These are phyloP conservation scores for Aureobasidium sp. DNA, from an alignment of 2,329 filamentous ascomycete species.

Conservation along the genomic window DNA sequence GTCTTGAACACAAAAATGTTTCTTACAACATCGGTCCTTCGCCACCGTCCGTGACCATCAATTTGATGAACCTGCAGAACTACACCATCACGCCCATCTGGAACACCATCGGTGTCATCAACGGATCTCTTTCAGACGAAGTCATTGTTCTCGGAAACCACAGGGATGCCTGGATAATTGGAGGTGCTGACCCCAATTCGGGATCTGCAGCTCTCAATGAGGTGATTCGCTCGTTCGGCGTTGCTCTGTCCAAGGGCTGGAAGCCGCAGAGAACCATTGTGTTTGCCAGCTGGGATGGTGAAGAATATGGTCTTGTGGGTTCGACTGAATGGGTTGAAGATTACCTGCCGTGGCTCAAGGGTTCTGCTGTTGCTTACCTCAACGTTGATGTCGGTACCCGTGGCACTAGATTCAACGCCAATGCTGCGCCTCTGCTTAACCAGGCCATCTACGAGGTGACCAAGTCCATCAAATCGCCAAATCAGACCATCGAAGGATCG, in stretches of 20 bases:
- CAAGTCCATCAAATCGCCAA: constrained; percentile 54
- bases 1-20: constrained; percentile 71
- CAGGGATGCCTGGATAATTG: constrained; percentile 81
- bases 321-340: constrained; percentile 94
- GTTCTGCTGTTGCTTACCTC: constrained; percentile 70
- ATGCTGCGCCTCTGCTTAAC: constrained; percentile 70
- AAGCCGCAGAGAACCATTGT: constrained; percentile 84
- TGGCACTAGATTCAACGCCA: constrained; percentile 56
- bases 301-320: constrained; percentile 78
- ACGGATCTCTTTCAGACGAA: constrained; percentile 76
- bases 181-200: constrained; percentile 80
- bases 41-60: constrained; percentile 55
- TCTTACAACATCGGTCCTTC: constrained; percentile 81
- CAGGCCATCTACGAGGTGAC: constrained; percentile 63
- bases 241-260: constrained; percentile 67
- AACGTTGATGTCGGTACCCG: constrained; percentile 73
- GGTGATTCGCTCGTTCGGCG: constrained; percentile 66
- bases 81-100: constrained; percentile 45
- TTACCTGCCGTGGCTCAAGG: constrained; percentile 70
- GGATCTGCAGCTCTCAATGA: constrained; percentile 75
- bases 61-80: constrained; percentile 44
- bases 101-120: constrained; percentile 87
- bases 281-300: constrained; percentile 64
- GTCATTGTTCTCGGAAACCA: constrained; percentile 90
- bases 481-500: constrained; percentile 64